A percentile compares a stretch with the other conserved stretches of the same genome.
Conservation (phyloP, 176 grass and related monocot genomes). For the Zea mays region Zm-B73-REFERENCE-NAM-5.0 NC_050101.1:119067001-119067500, state of each 20-base stretch:
- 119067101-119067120: neutral
- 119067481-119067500: slow-evolving; percentile 27
- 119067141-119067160: neutral
- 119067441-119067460: neutral
- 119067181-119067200: slow-evolving; percentile 16
- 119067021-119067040: too few species aligned
- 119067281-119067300: slow-evolving; percentile 41
- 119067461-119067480: slow-evolving; percentile 23
- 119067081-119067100: slow-evolving; percentile 13
- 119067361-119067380: slow-evolving; percentile 36
- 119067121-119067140: neutral
- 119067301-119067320: slow-evolving; percentile 20
- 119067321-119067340: slow-evolving; percentile 47
- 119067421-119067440: neutral
- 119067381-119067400: slow-evolving; percentile 13
- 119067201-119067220: neutral
- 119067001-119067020: too few species aligned
- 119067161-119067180: neutral
- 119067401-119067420: slow-evolving; percentile 12
- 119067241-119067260: neutral
- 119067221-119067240: slow-evolving; percentile 2
- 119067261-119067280: slow-evolving; percentile 16
- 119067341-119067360: slow-evolving; percentile 49
- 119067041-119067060: slow-evolving; percentile 9
- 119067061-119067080: neutral